phyloP scores from a whole-genome alignment of 495 filamentous ascomycete species.

The Penicillium coffeae region DNA sequence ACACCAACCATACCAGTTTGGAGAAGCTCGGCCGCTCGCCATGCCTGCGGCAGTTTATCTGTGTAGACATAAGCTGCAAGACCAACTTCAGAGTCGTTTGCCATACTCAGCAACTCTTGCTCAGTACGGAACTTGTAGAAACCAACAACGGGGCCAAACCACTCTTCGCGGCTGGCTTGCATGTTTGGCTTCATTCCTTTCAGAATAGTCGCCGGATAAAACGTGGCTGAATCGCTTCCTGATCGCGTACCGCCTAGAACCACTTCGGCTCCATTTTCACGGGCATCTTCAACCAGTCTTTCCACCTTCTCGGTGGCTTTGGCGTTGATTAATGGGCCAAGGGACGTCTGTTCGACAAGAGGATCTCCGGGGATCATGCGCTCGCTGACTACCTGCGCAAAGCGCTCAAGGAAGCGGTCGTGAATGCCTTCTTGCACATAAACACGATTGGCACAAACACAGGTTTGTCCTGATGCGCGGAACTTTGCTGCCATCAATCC shows the following conservation, averaged over 20 bases:
- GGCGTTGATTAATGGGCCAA: constrained; percentile 79
- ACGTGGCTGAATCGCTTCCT: constrained; percentile 65
- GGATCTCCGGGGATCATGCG: constrained; percentile 79
- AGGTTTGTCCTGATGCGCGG: constrained; percentile 83
- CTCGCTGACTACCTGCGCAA: constrained; percentile 67
- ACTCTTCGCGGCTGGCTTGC: constrained; percentile 25
- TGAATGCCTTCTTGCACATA: constrained; percentile 79
- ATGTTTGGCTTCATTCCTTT: constrained; percentile 55
- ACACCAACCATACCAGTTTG: constrained; percentile 14
- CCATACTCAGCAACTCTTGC: constrained; percentile 20
- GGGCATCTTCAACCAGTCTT: constrained; percentile 72
- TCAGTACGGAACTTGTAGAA: constrained; percentile 27
- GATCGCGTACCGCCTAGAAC: constrained; percentile 67
- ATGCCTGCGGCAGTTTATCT: constrained; percentile 15
- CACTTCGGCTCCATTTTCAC: constrained; percentile 67
- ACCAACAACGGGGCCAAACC: constrained; percentile 28
- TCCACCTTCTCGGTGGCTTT: constrained; percentile 73
- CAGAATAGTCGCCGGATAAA: constrained; percentile 68
- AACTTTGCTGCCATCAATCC: constrained; percentile 79
- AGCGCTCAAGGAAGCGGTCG: constrained; percentile 65
- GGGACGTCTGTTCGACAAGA: constrained; percentile 65
- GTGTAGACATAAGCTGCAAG: constrained; percentile 31
- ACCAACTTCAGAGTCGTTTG: constrained; percentile 28
- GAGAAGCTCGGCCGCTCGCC: constrained; percentile 18
- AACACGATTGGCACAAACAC: constrained; percentile 81